These are phyloP conservation scores for Lichtheimia hyalospora DNA, from an alignment of 371 early-diverging fungal genomes.

Conservation along the genomic window DNA sequence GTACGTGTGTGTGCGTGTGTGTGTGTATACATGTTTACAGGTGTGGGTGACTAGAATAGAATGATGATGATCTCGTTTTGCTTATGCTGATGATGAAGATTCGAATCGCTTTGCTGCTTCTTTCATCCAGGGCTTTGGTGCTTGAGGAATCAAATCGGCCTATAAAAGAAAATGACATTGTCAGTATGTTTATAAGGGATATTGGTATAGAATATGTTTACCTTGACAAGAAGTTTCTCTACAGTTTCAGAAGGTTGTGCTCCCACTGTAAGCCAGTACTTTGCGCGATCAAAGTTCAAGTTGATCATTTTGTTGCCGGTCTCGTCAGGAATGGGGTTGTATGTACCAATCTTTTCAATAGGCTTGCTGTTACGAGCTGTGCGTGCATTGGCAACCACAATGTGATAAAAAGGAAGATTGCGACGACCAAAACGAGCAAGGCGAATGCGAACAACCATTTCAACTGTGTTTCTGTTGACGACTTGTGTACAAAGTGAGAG, in stretches of 20 bases:
- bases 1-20: not conserved
- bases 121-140: constrained; percentile 61
- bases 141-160: constrained; percentile 61
- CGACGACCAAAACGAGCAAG: constrained; percentile 88
- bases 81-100: constrained; percentile 5
- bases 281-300: constrained; percentile 86
- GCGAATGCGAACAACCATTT: constrained; percentile 71
- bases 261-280: constrained; percentile 96
- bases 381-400: constrained; percentile 86
- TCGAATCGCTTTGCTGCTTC: constrained; percentile 38
- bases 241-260: constrained; percentile 93
- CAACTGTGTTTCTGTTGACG: not conserved
- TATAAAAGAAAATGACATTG: constrained; percentile 10
- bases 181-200: not conserved
- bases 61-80: not conserved
- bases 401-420: constrained; percentile 91
- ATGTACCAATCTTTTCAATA: constrained; percentile 91
- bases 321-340: constrained; percentile 82
- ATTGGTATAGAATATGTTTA: constrained; percentile 24
- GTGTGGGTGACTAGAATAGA: not conserved
- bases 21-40: constrained; percentile 1
- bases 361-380: constrained; percentile 86
- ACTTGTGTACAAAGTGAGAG: not conserved
- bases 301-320: constrained; percentile 81
- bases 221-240: constrained; percentile 86